A percentile compares a stretch with the other conserved stretches of the same genome.
phyloP scores from a whole-genome alignment of 306 rosid genomes.

The Psophocarpus tetragonolobus region DNA sequence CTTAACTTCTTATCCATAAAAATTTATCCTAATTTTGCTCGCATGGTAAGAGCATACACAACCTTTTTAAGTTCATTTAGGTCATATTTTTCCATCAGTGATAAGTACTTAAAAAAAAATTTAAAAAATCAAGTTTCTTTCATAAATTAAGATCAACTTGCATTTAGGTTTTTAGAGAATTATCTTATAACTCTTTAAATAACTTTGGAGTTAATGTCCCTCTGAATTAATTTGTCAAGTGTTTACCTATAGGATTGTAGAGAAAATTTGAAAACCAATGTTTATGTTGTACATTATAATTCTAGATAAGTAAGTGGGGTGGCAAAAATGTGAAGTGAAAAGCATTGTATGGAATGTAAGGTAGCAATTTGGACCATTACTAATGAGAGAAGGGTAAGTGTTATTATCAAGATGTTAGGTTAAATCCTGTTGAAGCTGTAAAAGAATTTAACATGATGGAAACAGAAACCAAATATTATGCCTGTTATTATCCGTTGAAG shows the following conservation, averaged over 20 bases:
- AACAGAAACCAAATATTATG: not conserved
- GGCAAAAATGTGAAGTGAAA: not conserved
- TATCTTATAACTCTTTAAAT: too few species aligned
- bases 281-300: not conserved
- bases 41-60: conserved; percentile 52
- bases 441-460: not conserved
- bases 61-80: not conserved
- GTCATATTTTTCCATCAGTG: too few species aligned
- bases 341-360: not conserved
- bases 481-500: not conserved
- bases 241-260: not conserved
- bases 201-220: too few species aligned
- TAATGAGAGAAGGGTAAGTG: not conserved
- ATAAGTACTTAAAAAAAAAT: not conserved
- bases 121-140: not conserved
- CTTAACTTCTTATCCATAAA: conserved; percentile 23
- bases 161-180: too few species aligned
- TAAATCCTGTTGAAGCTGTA: not conserved
- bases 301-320: not conserved
- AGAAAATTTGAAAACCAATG: not conserved
- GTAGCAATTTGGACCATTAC: not conserved
- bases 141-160: not conserved
- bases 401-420: not conserved
- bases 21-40: conserved; percentile 46
- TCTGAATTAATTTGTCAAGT: not conserved